These are phyloP conservation scores for Blastocrithidia nonstop DNA, from an alignment of 208 protist species.

Conservation along the genomic window DNA sequence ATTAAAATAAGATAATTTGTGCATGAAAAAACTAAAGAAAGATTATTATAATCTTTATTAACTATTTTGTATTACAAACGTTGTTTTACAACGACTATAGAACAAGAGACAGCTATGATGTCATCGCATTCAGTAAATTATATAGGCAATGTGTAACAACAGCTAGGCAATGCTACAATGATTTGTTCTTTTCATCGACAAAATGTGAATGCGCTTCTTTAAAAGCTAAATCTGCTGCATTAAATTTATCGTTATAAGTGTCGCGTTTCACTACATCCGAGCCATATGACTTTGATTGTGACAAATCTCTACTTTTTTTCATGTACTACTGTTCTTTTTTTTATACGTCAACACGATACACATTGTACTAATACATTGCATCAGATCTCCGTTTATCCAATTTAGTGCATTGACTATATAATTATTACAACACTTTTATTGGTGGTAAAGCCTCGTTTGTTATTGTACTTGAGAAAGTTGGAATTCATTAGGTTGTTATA, in stretches of 20 bases:
- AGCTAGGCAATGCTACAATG: conserved; percentile 10
- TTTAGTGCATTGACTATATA: conserved; percentile 26
- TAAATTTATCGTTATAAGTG: conserved; percentile 14
- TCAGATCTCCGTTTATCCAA: conserved; percentile 25
- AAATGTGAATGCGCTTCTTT: conserved; percentile 32
- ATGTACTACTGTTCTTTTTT: conserved; percentile 33
- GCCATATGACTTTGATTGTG: conserved; percentile 23
- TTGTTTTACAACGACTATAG: conserved; percentile 9
- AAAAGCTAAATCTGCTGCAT: conserved; percentile 18
- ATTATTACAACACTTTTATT: conserved; percentile 11
- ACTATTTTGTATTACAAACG: not conserved
- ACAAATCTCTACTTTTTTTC: conserved; percentile 33
- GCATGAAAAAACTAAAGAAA: too few species aligned
- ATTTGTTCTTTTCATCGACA: too few species aligned
- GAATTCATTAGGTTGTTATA: conserved; percentile 8
- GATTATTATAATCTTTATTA: too few species aligned
- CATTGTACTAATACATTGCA: conserved; percentile 33
- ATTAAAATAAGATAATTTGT: too few species aligned
- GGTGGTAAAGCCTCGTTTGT: conserved; percentile 13
- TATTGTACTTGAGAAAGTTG: conserved; percentile 15
- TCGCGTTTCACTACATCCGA: conserved; percentile 24
- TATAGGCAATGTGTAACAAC: conserved; percentile 8
- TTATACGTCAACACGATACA: conserved; percentile 23
- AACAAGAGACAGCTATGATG: conserved; percentile 11
- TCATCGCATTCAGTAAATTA: conserved; percentile 17